These are phyloP conservation scores for Cryphonectria nitschkei DNA, from an alignment of 2,329 filamentous ascomycete species.

Conservation along the genomic window DNA sequence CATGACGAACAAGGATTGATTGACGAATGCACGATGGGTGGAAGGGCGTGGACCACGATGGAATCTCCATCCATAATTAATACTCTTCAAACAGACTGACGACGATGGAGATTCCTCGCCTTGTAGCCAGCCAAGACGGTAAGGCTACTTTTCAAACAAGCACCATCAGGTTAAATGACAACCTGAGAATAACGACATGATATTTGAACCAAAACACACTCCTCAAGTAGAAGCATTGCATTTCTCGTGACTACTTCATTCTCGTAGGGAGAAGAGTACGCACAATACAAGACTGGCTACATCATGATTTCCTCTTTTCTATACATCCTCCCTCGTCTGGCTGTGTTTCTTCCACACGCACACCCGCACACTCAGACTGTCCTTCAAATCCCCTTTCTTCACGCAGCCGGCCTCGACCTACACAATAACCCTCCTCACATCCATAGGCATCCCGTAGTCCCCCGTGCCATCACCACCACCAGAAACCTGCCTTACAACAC, in stretches of 20 bases:
- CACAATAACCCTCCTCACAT: neutral
- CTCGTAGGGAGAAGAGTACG: neutral
- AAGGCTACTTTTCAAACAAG: neutral
- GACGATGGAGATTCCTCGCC: neutral
- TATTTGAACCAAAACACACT: neutral
- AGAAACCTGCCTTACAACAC: neutral
- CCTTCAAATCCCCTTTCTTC: neutral
- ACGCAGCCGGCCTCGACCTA: neutral
- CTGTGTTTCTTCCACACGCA: too few species aligned
- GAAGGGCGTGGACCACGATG: neutral
- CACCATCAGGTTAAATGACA: neutral
- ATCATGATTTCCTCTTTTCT: neutral
- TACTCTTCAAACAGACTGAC: neutral
- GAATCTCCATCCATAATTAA: neutral
- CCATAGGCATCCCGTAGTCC: conserved; percentile 7
- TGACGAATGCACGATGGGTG: neutral
- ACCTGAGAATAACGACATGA: neutral
- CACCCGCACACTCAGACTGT: neutral
- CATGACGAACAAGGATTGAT: neutral
- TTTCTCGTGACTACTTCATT: neutral
- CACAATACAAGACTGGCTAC: neutral
- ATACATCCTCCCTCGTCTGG: neutral
- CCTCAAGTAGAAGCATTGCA: neutral
- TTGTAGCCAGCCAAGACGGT: neutral
- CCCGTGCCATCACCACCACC: too few species aligned